phyloP scores from a whole-genome alignment of 352 stramenopile species.

The Phytophthora fragariaefolia region DNA sequence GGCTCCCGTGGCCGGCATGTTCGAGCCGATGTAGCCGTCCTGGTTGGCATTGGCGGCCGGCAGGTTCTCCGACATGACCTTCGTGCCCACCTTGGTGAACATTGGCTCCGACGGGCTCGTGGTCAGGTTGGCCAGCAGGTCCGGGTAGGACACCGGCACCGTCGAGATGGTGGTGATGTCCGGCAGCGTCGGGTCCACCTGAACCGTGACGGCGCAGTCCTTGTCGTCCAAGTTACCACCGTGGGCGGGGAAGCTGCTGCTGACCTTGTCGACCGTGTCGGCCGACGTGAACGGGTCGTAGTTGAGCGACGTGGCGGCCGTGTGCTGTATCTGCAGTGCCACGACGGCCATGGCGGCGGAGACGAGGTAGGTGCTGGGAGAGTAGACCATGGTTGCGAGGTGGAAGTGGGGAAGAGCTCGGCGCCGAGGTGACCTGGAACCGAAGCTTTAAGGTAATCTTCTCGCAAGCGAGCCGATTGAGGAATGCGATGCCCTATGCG shows the following conservation, averaged over 20 bases:
- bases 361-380: conserved; percentile 4
- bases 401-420: not conserved
- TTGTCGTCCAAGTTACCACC: not conserved
- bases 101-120: conserved; percentile 20
- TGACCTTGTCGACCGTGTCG: not conserved
- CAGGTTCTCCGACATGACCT: conserved; percentile 25
- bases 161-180: conserved; percentile 10
- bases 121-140: conserved; percentile 27
- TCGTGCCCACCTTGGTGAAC: conserved; percentile 32
- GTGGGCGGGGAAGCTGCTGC: conserved; percentile 4
- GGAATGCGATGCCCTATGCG: not conserved
- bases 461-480: not conserved
- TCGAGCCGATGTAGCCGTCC: conserved; percentile 24
- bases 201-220: conserved; percentile 7
- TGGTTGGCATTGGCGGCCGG: conserved; percentile 16
- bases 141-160: conserved; percentile 6
- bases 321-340: conserved; percentile 4
- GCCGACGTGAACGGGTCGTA: conserved; percentile 7
- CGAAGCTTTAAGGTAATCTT: not conserved
- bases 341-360: conserved; percentile 1
- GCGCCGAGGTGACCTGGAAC: too few relatives aligned
- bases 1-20: not conserved
- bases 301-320: conserved; percentile 1
- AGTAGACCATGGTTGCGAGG: conserved; percentile 6
- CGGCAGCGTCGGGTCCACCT: conserved; percentile 1